phyloP scores from a whole-genome alignment of 352 stramenopile species.

The Halophytophthora polymorphica region DNA sequence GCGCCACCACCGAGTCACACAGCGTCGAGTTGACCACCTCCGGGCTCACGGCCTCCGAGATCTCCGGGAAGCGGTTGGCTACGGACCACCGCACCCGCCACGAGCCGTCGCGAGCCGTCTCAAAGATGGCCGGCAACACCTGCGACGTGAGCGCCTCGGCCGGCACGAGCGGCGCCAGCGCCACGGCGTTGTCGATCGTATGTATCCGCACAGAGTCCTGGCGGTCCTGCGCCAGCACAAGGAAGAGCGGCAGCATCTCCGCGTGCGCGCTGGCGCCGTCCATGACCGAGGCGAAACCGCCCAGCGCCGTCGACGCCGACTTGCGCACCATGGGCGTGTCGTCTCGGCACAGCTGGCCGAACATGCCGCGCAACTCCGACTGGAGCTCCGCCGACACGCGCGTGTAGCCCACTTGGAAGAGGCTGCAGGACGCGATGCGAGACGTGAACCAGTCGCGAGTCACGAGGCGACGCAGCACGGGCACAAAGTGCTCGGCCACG shows the following conservation, averaged over 20 bases:
- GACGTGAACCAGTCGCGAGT: constrained; percentile 94
- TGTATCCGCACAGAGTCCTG: constrained; percentile 98
- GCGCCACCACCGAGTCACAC: constrained; percentile 88
- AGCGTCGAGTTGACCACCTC: constrained; percentile 71
- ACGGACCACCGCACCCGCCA: constrained; percentile 98
- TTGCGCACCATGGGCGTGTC: constrained; percentile 98
- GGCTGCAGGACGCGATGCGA: constrained; percentile 79
- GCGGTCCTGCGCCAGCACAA: constrained; percentile 83
- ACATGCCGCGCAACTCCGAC: constrained; percentile 88
- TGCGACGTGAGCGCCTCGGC: constrained; percentile 69
- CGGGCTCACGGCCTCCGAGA: constrained; percentile 86
- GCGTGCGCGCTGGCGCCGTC: constrained; percentile 49
- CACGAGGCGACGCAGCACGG: constrained; percentile 92
- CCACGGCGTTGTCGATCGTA: constrained; percentile 96
- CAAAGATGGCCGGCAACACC: constrained; percentile 90
- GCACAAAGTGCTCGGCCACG: constrained; percentile 89
- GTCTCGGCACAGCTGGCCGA: constrained; percentile 93
- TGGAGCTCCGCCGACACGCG: constrained; percentile 57
- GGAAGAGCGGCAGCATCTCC: constrained; percentile 87
- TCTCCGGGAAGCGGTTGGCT: constrained; percentile 94
- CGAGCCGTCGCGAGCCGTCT: constrained; percentile 93
- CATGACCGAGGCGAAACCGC: constrained; percentile 80
- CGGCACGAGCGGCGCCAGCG: constrained; percentile 87
- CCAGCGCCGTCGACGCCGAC: constrained; percentile 86
- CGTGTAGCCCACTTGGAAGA: constrained; percentile 77